phyloP scores from a whole-genome alignment of 1,284 basidiomycete species.

The Tilletiopsis washingtonensis region DNA sequence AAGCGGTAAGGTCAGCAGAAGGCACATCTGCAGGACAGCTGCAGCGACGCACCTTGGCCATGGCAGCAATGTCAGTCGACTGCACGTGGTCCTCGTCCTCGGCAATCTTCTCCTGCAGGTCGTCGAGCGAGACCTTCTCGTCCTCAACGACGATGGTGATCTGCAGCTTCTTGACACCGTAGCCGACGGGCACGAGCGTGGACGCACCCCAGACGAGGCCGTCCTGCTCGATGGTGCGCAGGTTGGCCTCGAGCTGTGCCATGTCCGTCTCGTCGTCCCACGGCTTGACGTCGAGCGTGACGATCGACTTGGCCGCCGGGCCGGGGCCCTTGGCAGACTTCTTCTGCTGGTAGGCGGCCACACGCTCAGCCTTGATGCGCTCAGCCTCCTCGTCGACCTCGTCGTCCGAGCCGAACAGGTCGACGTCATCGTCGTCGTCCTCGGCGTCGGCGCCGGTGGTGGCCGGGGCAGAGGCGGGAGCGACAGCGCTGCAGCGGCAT shows the following conservation, averaged over 20 bases:
- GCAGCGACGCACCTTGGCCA: not conserved
- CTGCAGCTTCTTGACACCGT: conserved; percentile 84
- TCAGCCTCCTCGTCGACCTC: conserved; percentile 92
- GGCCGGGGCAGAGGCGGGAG: conserved; percentile 51
- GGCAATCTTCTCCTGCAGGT: conserved; percentile 61
- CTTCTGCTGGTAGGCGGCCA: conserved; percentile 86
- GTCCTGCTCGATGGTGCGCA: conserved; percentile 78
- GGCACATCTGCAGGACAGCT: too few species aligned
- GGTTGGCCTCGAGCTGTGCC: conserved; percentile 69
- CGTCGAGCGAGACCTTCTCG: conserved; percentile 86
- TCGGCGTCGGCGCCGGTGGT: conserved; percentile 54
- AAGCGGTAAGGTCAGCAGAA: too few species aligned
- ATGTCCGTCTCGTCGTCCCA: conserved; percentile 99
- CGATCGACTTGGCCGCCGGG: conserved; percentile 62
- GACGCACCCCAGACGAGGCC: conserved; percentile 84
- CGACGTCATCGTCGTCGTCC: conserved; percentile 85
- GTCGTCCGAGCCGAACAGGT: conserved; percentile 80
- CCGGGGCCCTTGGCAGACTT: conserved; percentile 77
- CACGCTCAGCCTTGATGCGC: conserved; percentile 85
- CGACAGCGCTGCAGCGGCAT: conserved; percentile 28
- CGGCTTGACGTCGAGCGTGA: conserved; percentile 94
- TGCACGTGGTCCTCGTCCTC: conserved; percentile 85
- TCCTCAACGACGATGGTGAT: conserved; percentile 94
- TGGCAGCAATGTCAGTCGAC: conserved; percentile 62
- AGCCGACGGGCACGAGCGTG: conserved; percentile 88